Conservation (phyloP, 768 basidiomycete species). For the Amylocystis lapponica region DNA sequence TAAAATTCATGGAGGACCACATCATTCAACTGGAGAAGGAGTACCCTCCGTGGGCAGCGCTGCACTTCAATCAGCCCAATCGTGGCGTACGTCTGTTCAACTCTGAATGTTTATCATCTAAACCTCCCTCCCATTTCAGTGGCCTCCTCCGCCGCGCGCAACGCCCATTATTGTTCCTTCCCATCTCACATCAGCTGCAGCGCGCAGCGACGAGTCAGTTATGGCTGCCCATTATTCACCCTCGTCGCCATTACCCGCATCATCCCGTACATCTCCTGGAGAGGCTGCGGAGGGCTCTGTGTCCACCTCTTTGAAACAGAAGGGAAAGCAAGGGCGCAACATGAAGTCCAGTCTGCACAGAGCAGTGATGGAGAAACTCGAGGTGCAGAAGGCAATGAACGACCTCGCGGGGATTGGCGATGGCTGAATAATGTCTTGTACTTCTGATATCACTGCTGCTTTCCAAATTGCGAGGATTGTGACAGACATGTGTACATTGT, state of each 20-base stretch:
- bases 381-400: conserved; percentile 66
- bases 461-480: background rate
- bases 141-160: conserved; percentile 77
- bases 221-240: background rate
- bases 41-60: conserved; percentile 81
- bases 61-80: conserved; percentile 84
- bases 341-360: conserved; percentile 60
- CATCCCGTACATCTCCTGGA: background rate
- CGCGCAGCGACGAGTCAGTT: background rate
- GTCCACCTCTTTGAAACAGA: conserved; percentile 14
- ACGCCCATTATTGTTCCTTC: conserved; percentile 77
- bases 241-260: background rate
- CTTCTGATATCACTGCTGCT: background rate
- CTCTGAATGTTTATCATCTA: background rate
- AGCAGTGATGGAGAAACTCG: conserved; percentile 69
- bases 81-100: conserved; percentile 53
- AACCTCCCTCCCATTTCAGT: conserved; percentile 36
- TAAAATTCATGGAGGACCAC: conserved; percentile 73
- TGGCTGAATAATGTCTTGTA: background rate
- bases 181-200: conserved; percentile 38
- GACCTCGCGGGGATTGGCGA: conserved; percentile 30
- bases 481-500: background rate
- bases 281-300: conserved; percentile 2
- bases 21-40: conserved; percentile 72
- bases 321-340: conserved; percentile 25